Evolutionary conservation across 2,329 filamentous ascomycete species (phyloP), one percentile per base, ranked within the genome.

Genomic region (Exutisphaerella laricina): DNA sequence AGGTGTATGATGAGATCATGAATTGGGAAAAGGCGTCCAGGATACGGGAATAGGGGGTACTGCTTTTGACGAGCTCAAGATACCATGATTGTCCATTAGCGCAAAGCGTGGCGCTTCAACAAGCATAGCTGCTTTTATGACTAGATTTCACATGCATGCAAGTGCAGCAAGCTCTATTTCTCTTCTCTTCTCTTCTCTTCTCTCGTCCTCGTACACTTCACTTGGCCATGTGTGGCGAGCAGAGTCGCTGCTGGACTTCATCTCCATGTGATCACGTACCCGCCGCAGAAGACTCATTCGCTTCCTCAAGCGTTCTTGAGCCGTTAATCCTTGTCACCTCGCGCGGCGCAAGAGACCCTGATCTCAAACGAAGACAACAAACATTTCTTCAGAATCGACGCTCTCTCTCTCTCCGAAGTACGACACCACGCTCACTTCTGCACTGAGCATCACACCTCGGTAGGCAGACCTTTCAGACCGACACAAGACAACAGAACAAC

Each of bases 1-100:
- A 33, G 63, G 63, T 41, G 60, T 66, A 17, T 66, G 51, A 38
- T 20, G 33, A 41, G 23, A 21, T 41, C 30, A 44, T 33, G 17
- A 21, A 37, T 30, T 22, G 29, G 23, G 23, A 25, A 4, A 32
- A 26, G 48, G 45, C 46, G 46, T 41, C 46, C 36, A 45, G 48
- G 44, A 41, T 44, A 41, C 42, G 28, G 38, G 26, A 28, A 29
- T 18, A 14, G 43, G 28, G n/a, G n/a, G n/a, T n/a, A n/a, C n/a
- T 42, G 37, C 28, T 35, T 18, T 26, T 18, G 28, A 20, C 16
- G 44, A 38, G 36, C n/a, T 35, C 43, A 22, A 33, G 43, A 46
- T 46, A 46, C 43, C 43, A 36, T n/a, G n/a, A n/a, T 41, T 26
- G 31, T 41, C 30, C 23, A 33, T 26, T 26, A 46, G 43, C 38